Conservation (phyloP, 805 yeast genomes). For the Saccharomycopsis javanensis region DNA sequence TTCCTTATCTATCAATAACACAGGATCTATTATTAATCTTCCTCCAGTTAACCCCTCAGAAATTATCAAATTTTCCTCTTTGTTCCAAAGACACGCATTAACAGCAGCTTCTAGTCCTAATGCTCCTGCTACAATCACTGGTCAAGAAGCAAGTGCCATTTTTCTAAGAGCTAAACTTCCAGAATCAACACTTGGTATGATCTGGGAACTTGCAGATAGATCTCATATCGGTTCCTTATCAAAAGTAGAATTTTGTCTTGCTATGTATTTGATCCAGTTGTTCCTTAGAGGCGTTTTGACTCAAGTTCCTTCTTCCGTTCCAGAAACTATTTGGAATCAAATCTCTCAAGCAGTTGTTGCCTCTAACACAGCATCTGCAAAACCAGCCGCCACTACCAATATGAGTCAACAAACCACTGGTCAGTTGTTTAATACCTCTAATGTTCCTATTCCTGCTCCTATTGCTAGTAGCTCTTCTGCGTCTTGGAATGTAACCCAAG, state of each 20-base stretch:
- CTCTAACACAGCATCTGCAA: not conserved
- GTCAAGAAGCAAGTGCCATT: conserved; percentile 74
- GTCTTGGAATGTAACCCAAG: conserved; percentile 62
- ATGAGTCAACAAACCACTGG: conserved; percentile 17
- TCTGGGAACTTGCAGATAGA: conserved; percentile 84
- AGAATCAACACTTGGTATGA: conserved; percentile 63
- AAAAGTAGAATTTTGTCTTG: conserved; percentile 72
- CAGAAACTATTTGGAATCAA: conserved; percentile 33
- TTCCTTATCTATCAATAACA: not conserved
- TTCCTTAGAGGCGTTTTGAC: conserved; percentile 54
- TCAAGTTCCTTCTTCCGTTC: conserved; percentile 43
- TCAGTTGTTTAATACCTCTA: conserved; percentile 12
- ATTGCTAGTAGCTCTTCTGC: too few relatives aligned
- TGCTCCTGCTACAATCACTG: conserved; percentile 45
- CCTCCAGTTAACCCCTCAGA: conserved; percentile 36
- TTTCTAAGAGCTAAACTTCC: conserved; percentile 85
- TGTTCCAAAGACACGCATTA: conserved; percentile 62
- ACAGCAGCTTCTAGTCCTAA: not conserved
- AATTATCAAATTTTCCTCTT: conserved; percentile 51
- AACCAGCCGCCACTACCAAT: not conserved
- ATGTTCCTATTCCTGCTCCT: conserved; percentile 20
- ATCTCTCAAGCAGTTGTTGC: conserved; percentile 18
- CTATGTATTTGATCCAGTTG: conserved; percentile 92
- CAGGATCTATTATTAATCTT: conserved; percentile 25
- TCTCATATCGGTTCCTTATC: conserved; percentile 62